These are phyloP conservation scores for Plasmodium vivax DNA, from an alignment of 169 alveolate species.

Conservation along the genomic window DNA sequence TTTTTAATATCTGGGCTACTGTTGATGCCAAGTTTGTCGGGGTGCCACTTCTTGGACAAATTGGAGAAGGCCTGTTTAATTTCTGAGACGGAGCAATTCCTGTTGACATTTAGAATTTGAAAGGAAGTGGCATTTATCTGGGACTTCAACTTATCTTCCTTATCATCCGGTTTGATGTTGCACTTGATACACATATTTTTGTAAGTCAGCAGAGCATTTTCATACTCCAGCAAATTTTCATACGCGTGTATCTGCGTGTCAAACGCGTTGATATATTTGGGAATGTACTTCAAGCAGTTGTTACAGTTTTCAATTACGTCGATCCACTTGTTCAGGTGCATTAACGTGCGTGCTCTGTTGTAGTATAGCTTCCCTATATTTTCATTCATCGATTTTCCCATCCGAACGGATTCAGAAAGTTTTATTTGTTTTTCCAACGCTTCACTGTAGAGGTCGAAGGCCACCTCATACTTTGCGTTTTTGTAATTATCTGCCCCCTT, in stretches of 20 bases:
- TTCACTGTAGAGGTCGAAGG: conserved; percentile 77
- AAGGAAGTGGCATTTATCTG: conserved; percentile 83
- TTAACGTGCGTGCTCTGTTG: conserved; percentile 83
- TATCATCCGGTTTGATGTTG: conserved; percentile 79
- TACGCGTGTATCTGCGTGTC: conserved; percentile 83
- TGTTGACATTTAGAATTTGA: conserved; percentile 79
- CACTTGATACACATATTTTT: conserved; percentile 79
- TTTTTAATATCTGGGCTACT: conserved; percentile 76
- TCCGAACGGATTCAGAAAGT: conserved; percentile 17
- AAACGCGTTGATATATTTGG: conserved; percentile 82
- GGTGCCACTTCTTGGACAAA: conserved; percentile 85
- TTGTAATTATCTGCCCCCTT: conserved; percentile 82
- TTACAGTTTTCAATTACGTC: conserved; percentile 82
- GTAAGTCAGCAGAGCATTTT: conserved; percentile 76
- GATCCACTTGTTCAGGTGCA: conserved; percentile 84
- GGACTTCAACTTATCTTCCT: conserved; percentile 73
- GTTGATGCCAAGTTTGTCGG: conserved; percentile 80
- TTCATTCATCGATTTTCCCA: conserved; percentile 71
- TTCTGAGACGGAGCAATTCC: conserved; percentile 74
- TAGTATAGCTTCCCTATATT: conserved; percentile 83
- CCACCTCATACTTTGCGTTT: conserved; percentile 73
- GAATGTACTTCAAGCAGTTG: conserved; percentile 80
- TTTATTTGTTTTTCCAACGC: conserved; percentile 81
- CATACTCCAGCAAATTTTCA: conserved; percentile 83
- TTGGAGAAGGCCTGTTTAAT: conserved; percentile 82